Percentiles rank a stretch among this genome's conserved stretches.
Conservation (phyloP, 352 stramenopile genomes). For the Pythium oligandrum region DNA sequence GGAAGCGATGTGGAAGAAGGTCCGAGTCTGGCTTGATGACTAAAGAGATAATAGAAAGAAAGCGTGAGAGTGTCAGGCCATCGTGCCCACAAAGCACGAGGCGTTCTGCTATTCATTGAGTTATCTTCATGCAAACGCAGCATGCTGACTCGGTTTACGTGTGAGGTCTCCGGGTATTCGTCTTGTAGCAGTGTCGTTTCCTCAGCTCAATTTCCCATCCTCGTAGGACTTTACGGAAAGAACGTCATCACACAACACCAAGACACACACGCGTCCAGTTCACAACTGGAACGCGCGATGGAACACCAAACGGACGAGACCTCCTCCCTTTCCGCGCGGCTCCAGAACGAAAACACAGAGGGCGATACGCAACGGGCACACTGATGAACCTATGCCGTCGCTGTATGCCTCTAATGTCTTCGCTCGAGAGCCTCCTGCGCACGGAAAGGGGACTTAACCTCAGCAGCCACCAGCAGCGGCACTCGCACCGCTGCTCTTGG, state of each 20-base stretch:
- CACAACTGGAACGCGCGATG: neutral
- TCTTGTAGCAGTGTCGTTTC: constrained; percentile 23
- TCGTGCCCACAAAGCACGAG: too few species aligned
- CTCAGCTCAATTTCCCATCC: constrained; percentile 74
- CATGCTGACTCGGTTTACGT: neutral
- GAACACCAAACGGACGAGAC: neutral
- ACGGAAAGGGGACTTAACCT: constrained; percentile 74
- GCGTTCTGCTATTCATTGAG: too few species aligned
- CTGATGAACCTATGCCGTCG: too few species aligned
- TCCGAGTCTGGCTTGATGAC: constrained; percentile 57
- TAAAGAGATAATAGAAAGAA: constrained; percentile 1
- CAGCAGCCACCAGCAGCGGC: constrained; percentile 94
- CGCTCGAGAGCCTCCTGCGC: neutral
- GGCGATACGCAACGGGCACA: too few species aligned
- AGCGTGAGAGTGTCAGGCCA: too few species aligned
- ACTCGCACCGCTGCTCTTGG: constrained; percentile 91
- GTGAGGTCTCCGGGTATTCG: constrained; percentile 5
- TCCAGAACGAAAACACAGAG: too few species aligned
- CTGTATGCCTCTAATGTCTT: too few species aligned
- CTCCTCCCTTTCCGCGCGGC: too few species aligned
- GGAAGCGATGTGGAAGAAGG: constrained; percentile 52
- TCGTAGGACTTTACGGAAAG: constrained; percentile 64
- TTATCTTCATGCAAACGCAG: too few species aligned
- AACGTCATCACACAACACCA: constrained; percentile 65
- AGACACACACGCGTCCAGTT: constrained; percentile 10